Conservation (phyloP, 1,284 basidiomycete species). For the Apiotrichum laibachii region DNA sequence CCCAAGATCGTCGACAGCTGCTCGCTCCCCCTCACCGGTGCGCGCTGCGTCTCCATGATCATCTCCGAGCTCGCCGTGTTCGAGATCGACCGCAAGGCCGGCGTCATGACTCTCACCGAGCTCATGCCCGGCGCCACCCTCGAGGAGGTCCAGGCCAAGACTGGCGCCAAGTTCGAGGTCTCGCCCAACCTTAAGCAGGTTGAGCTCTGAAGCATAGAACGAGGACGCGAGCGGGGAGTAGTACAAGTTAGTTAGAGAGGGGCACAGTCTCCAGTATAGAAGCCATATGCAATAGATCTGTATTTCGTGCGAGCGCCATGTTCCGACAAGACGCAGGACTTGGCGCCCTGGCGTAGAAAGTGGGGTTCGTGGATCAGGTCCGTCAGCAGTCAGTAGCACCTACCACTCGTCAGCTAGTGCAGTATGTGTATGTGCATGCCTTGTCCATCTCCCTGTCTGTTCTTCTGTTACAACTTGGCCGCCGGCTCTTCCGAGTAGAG, state of each 20-base stretch:
- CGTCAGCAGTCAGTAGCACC: too few species aligned
- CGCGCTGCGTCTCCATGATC: conserved; percentile 77
- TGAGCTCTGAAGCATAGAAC: not conserved
- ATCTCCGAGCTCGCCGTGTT: conserved; percentile 86
- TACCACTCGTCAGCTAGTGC: too few species aligned
- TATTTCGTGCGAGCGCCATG: too few species aligned
- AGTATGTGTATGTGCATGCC: too few species aligned
- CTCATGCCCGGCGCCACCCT: conserved; percentile 72
- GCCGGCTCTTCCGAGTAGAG: not conserved
- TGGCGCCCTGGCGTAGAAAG: too few species aligned
- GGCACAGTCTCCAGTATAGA: too few species aligned
- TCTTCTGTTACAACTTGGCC: conserved; percentile 3
- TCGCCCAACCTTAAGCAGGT: conserved; percentile 2
- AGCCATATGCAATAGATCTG: not conserved
- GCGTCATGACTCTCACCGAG: conserved; percentile 71
- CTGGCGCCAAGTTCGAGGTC: conserved; percentile 56
- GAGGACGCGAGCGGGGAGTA: too few species aligned
- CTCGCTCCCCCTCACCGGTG: conserved; percentile 81
- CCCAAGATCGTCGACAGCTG: conserved; percentile 82
- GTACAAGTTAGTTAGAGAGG: too few species aligned
- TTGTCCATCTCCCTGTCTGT: too few species aligned
- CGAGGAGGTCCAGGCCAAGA: conserved; percentile 78
- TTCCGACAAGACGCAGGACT: not conserved
- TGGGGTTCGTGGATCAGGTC: too few species aligned
- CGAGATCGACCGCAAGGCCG: conserved; percentile 71